Conservation (phyloP, 2,329 filamentous ascomycete genomes). For the Orbilia quercus region DNA sequence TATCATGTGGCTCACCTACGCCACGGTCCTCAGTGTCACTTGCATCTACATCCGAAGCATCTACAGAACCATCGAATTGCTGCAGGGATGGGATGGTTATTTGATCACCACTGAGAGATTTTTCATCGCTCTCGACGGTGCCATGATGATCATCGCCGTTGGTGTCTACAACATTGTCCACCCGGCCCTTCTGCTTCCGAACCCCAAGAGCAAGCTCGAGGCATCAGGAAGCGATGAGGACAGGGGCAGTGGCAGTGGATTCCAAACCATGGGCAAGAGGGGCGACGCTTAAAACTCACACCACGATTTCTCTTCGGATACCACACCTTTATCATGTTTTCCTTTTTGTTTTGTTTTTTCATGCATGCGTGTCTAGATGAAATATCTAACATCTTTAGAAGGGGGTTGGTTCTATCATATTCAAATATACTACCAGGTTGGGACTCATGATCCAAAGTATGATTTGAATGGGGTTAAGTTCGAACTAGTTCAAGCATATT, state of each 20-base stretch:
- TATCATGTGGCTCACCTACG: slow-evolving; percentile 60
- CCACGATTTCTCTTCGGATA: not conserved
- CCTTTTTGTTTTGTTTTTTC: slow-evolving; percentile 7
- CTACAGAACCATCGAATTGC: slow-evolving; percentile 67
- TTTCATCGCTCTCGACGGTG: slow-evolving; percentile 67
- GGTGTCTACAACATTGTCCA: slow-evolving; percentile 65
- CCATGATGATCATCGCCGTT: slow-evolving; percentile 67
- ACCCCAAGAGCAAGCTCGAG: slow-evolving; percentile 32
- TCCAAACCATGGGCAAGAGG: slow-evolving; percentile 33
- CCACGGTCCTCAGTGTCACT: slow-evolving; percentile 64
- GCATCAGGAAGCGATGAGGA: slow-evolving; percentile 42
- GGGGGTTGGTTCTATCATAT: too few relatives aligned
- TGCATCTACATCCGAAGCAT: slow-evolving; percentile 67
- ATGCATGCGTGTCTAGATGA: not conserved
- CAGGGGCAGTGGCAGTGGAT: not conserved
- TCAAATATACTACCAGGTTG: too few relatives aligned
- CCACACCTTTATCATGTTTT: not conserved
- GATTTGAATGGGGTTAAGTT: too few relatives aligned
- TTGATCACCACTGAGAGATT: slow-evolving; percentile 67
- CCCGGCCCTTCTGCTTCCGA: slow-evolving; percentile 64
- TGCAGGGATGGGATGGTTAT: slow-evolving; percentile 67
- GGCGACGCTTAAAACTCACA: slow-evolving; percentile 5
- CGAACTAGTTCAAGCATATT: too few relatives aligned
- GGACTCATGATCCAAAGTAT: too few relatives aligned
- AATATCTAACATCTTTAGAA: not conserved